Conservation (phyloP, 257 asterid genomes). For the Eucommia ulmoides region DNA sequence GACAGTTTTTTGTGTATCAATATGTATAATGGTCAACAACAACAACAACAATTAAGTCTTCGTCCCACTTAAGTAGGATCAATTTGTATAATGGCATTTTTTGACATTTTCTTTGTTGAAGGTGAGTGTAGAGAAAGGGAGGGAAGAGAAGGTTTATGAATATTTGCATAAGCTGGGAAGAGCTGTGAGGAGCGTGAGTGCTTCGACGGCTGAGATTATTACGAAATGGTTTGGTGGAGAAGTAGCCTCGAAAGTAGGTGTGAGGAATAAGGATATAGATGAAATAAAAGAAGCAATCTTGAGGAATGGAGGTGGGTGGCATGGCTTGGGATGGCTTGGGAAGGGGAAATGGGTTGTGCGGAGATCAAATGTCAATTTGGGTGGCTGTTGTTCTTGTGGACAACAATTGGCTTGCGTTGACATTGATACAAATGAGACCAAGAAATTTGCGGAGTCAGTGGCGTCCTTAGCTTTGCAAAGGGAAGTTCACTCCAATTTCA, state of each 20-base stretch:
- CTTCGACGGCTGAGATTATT: slow-evolving; percentile 39
- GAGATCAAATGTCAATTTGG: slow-evolving; percentile 33
- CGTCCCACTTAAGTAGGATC: no score
- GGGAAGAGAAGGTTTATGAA: slow-evolving; percentile 61
- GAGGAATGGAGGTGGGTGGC: slow-evolving; percentile 92
- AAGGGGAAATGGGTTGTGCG: slow-evolving; percentile 57
- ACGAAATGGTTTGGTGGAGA: slow-evolving; percentile 61
- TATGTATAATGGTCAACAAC: no score
- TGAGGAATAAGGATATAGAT: slow-evolving; percentile 20
- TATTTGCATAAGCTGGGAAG: slow-evolving; percentile 74
- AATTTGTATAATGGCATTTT: no score
- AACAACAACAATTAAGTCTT: no score
- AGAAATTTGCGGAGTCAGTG: slow-evolving; percentile 57
- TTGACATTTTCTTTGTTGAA: slow-evolving; percentile 21
- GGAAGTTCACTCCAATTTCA: slow-evolving; percentile 57
- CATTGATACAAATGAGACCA: slow-evolving; percentile 55
- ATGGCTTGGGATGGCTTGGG: slow-evolving; percentile 90
- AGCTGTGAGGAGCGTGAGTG: slow-evolving; percentile 34
- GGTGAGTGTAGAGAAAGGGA: slow-evolving; percentile 56
- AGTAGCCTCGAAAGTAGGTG: slow-evolving; percentile 39
- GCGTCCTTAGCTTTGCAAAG: slow-evolving; percentile 82
- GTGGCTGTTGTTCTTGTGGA: slow-evolving; percentile 45
- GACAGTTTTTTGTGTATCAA: no score
- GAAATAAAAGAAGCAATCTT: slow-evolving; percentile 44
- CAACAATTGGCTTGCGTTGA: slow-evolving; percentile 70